A percentile compares a stretch with the other conserved stretches of the same genome.
Evolutionary conservation across 1,139 yeast species (phyloP).

Genomic region (Blastobotrys apis): DNA sequence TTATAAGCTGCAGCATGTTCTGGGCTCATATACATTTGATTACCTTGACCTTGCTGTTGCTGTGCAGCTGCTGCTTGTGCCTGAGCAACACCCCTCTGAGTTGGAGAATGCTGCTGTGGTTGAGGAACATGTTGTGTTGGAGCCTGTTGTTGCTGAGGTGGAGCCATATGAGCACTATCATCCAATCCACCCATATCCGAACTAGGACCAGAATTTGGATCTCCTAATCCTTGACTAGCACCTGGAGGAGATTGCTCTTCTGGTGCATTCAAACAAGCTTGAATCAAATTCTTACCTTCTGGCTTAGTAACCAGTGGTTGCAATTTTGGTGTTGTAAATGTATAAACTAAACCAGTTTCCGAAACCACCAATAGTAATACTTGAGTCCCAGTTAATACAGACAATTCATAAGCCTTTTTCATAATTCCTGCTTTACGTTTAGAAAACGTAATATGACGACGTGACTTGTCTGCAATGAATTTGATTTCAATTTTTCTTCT

Average conservation of each 20-base stretch:
- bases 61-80: slow-evolving; percentile 15
- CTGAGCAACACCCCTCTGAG: slow-evolving; percentile 15
- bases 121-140: slow-evolving; percentile 1
- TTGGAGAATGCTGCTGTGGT: slow-evolving; percentile 12
- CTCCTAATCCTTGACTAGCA: slow-evolving; percentile 7
- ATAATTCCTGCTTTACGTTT: slow-evolving; percentile 98
- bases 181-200: slow-evolving; percentile 8
- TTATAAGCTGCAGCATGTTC: slow-evolving; percentile 32
- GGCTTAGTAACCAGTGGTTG: slow-evolving; percentile 96
- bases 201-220: slow-evolving; percentile 1
- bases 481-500: slow-evolving; percentile 96
- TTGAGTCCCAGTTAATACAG: slow-evolving; percentile 95
- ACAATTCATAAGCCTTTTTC: slow-evolving; percentile 95
- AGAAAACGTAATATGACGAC: slow-evolving; percentile 95
- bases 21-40: slow-evolving; percentile 25
- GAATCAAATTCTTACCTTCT: slow-evolving; percentile 94
- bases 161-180: neutral
- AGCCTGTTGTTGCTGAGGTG: neutral
- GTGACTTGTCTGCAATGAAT: slow-evolving; percentile 93
- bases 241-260: slow-evolving; percentile 37
- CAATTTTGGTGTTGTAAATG: slow-evolving; percentile 97
- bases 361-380: slow-evolving; percentile 89
- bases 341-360: slow-evolving; percentile 95
- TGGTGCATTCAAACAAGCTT: slow-evolving; percentile 95
- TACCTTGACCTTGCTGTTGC: slow-evolving; percentile 10